A percentile compares a stretch with the other conserved stretches of the same genome.
Evolutionary conservation across 1,139 yeast genomes (phyloP).

Genomic region (Fermentozyma sake): DNA sequence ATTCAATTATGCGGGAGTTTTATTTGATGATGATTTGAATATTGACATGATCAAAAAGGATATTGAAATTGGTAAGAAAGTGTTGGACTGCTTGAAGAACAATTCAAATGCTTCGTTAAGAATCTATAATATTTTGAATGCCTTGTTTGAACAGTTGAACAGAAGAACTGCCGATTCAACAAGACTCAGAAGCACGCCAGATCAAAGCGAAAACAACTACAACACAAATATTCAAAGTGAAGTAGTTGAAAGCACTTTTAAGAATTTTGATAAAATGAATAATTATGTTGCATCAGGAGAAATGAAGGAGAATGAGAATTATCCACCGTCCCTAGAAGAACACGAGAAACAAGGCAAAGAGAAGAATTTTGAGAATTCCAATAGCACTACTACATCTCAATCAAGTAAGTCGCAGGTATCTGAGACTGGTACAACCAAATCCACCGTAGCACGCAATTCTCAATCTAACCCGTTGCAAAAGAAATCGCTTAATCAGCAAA

Average conservation of each 20-base stretch:
- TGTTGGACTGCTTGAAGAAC: slow-evolving; percentile 66
- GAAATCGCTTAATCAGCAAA: background rate
- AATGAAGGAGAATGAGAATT: slow-evolving; percentile 1
- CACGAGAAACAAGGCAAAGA: background rate
- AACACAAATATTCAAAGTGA: slow-evolving; percentile 7
- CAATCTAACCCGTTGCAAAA: background rate
- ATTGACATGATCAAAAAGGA: slow-evolving; percentile 67
- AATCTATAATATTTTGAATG: slow-evolving; percentile 73
- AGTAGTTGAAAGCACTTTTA: slow-evolving; percentile 25
- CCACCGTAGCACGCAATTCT: too few species aligned
- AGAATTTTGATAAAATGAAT: slow-evolving; percentile 34
- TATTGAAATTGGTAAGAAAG: slow-evolving; percentile 77
- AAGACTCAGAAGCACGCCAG: slow-evolving; percentile 3
- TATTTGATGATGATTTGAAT: slow-evolving; percentile 57
- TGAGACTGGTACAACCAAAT: too few species aligned
- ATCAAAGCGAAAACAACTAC: background rate
- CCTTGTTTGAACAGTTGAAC: slow-evolving; percentile 77
- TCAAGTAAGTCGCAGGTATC: too few species aligned
- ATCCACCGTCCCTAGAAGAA: too few species aligned
- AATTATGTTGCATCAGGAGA: slow-evolving; percentile 1
- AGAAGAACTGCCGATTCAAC: slow-evolving; percentile 53
- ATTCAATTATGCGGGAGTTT: slow-evolving; percentile 43
- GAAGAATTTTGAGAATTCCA: background rate
- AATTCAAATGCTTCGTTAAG: slow-evolving; percentile 75
- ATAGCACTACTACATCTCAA: background rate